Conservation (phyloP, 202 grass and related monocot genomes). For the Brachypodium distachyon region DNA sequence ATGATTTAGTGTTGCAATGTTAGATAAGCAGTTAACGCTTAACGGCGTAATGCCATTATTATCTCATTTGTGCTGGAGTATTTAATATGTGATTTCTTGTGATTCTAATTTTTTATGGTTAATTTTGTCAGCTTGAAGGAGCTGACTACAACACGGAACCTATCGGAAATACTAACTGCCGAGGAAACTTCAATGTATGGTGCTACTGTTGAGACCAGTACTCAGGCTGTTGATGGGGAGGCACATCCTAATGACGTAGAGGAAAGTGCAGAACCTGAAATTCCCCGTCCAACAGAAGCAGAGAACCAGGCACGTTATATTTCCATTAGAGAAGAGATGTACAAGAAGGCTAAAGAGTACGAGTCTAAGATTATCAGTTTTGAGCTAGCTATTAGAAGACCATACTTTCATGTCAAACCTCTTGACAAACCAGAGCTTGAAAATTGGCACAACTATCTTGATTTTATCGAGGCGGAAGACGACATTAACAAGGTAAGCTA, state of each 20-base stretch:
- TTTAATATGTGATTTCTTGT: not conserved
- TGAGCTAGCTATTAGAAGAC: conserved; percentile 96
- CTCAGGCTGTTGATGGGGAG: conserved; percentile 35
- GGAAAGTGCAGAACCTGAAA: conserved; percentile 43
- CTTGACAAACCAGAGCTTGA: conserved; percentile 98
- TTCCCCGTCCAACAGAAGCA: conserved; percentile 51
- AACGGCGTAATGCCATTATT: not conserved
- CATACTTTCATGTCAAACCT: conserved; percentile 98
- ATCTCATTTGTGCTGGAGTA: not conserved
- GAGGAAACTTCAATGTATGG: conserved; percentile 57
- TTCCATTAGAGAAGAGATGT: conserved; percentile 89
- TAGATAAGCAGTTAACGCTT: not conserved
- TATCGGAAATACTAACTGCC: conserved; percentile 61
- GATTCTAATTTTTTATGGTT: not conserved
- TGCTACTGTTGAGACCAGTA: conserved; percentile 31
- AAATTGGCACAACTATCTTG: conserved; percentile 98
- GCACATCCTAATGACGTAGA: conserved; percentile 43
- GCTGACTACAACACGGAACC: conserved; percentile 48
- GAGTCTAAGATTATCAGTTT: conserved; percentile 89
- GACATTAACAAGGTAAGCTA: conserved; percentile 89
- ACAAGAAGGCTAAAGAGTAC: conserved; percentile 95
- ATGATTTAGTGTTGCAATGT: not conserved
- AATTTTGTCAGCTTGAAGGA: conserved; percentile 67
- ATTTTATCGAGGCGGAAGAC: conserved; percentile 89
- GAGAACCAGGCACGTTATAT: conserved; percentile 76